Conservation (phyloP, 2,329 filamentous ascomycete species). For the Monosporascus sp. region DNA sequence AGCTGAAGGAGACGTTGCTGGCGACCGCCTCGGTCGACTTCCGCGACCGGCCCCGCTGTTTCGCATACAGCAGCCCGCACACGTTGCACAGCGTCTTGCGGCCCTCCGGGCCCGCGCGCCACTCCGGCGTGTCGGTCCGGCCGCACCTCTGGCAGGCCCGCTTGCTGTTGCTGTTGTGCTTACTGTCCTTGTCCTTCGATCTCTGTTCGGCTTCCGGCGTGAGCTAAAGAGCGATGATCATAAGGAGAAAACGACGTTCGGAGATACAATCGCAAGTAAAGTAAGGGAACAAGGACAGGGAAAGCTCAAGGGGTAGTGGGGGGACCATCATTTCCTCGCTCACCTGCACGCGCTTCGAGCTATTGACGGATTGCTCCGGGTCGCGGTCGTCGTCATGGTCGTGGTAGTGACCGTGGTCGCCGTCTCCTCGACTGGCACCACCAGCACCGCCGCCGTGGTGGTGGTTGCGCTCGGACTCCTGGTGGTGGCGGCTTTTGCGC, state of each 20-base stretch:
- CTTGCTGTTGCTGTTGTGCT: background rate
- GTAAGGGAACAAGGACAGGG: too few relatives aligned
- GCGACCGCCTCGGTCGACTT: too few relatives aligned
- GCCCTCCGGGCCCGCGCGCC: constrained; percentile 10
- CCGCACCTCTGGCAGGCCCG: constrained; percentile 7
- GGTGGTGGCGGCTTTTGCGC: constrained; percentile 2
- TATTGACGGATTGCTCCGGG: background rate
- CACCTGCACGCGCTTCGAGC: background rate
- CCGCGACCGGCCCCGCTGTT: background rate
- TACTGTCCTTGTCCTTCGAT: background rate
- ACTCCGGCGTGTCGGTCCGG: constrained; percentile 10
- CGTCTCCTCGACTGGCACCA: background rate
- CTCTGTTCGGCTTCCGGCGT: background rate
- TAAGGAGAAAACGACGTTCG: too few relatives aligned
- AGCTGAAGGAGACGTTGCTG: too few relatives aligned
- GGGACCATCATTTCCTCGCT: background rate
- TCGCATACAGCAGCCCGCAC: constrained; percentile 10
- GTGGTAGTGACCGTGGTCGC: background rate
- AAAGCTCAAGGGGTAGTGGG: too few relatives aligned
- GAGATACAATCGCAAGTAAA: too few relatives aligned
- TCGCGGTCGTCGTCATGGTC: background rate
- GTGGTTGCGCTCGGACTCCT: background rate
- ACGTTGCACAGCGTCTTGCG: constrained; percentile 7
- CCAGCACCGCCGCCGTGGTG: background rate
- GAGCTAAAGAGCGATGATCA: too few relatives aligned